Percentiles rank a stretch among this genome's conserved stretches.
Conservation (phyloP, 108 stramenopile species). For the Cyclotella atomus region DNA sequence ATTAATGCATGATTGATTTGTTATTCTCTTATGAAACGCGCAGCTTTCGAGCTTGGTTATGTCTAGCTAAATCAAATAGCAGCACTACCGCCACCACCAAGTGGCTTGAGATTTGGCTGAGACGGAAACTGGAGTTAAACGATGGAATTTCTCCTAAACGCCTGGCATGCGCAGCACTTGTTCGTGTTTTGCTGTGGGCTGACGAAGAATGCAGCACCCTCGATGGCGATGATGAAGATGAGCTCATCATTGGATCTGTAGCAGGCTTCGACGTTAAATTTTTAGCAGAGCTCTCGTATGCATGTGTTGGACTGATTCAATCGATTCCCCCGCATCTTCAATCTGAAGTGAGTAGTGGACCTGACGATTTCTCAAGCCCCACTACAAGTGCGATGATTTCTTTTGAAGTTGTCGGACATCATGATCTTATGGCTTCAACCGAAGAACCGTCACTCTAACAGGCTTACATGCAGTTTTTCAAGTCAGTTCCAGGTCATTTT, state of each 20-base stretch:
- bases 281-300: constrained; percentile 64
- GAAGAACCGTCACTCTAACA: background rate
- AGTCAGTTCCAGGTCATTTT: constrained; percentile 12
- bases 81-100: constrained; percentile 11
- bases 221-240: constrained; percentile 31
- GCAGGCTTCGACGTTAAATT: constrained; percentile 61
- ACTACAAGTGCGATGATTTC: constrained; percentile 23
- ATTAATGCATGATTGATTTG: background rate
- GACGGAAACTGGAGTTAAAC: constrained; percentile 24
- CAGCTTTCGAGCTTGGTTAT: constrained; percentile 73
- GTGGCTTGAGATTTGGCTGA: constrained; percentile 65
- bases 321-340: constrained; percentile 62
- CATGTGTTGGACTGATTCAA: constrained; percentile 76
- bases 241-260: constrained; percentile 42
- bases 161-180: constrained; percentile 77
- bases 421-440: background rate
- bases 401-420: constrained; percentile 22
- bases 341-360: constrained; percentile 45
- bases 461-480: background rate
- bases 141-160: constrained; percentile 50
- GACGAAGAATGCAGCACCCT: constrained; percentile 39
- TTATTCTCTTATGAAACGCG: background rate
- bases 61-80: constrained; percentile 51
- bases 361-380: constrained; percentile 10
- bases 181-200: constrained; percentile 70